Evolutionary conservation across 352 stramenopile genomes (phyloP), one percentile per base, ranked within the genome.

Genomic region (Hyaloperonospora arabidopsidis): DNA sequence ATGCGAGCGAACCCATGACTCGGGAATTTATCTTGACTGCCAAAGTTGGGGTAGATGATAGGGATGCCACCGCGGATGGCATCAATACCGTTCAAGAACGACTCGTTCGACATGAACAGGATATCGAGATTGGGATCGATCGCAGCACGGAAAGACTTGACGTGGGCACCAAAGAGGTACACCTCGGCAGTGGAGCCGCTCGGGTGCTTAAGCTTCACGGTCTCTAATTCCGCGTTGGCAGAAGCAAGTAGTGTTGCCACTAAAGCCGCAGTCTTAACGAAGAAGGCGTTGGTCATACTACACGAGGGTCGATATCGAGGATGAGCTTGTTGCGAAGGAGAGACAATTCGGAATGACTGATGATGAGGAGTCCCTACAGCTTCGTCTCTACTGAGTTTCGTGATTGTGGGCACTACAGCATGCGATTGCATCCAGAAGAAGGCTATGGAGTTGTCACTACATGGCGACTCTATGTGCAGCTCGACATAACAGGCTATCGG

Each of bases 41-140:
- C 88, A 70, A 97, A 97, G 62, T 96, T 83, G n/a, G 91, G 91
- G 62, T 96, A 97, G 11, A 96, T 81, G 4, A 97, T 29, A 5
- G 91, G 88, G 25, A 97, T 94, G 15, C 89, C 89, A 34, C 91
- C 89, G n/a, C 82, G 71, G 53, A 97, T 90, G 11, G 91, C 72
- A 49, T 95, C 95, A n/a, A 55, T 70, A 25, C 84, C 81, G 60
- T 97, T 72, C 36, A 93, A 48, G 17, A 72, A 72, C 5, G 86
- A 83, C 54, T 91, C 67, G 1, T 77, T 68, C 2, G 77, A 95
- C 28, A 97, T 32, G 63, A 96, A 97, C 7, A 97, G 65, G 36
- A 87, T 65, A 21, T 96, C 79, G 23, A 68, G 54, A 1, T 47
- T 47, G n/a, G 67, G 54, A 14, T 68, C 54, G 28, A 61, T 23